A percentile compares a stretch with the other conserved stretches of the same genome.
These are phyloP conservation scores for Populus tremula DNA, from an alignment of 345 rosid species.

Conservation along the genomic window DNA sequence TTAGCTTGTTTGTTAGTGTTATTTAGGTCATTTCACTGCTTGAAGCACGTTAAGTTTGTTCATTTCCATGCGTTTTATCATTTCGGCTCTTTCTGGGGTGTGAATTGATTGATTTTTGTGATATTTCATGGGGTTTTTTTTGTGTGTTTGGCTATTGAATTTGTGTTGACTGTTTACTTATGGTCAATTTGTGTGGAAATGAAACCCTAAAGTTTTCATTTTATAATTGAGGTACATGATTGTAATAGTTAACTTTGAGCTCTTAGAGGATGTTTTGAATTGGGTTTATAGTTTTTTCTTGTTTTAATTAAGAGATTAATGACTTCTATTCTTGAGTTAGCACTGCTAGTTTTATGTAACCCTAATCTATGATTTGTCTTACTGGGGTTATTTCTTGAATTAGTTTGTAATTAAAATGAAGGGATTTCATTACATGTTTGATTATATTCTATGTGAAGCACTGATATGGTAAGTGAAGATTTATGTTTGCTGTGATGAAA, in stretches of 20 bases:
- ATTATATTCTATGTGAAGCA: slow-evolving; percentile 13
- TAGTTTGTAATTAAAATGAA: slow-evolving; percentile 22
- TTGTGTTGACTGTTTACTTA: slow-evolving; percentile 35
- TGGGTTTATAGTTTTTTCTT: slow-evolving; percentile 17
- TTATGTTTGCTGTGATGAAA: slow-evolving; percentile 28
- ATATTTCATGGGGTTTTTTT: slow-evolving; percentile 33
- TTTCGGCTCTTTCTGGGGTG: slow-evolving; percentile 39
- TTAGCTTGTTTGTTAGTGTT: slow-evolving; percentile 27
- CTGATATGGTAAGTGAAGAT: slow-evolving; percentile 10
- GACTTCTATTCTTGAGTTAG: neutral
- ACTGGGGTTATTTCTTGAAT: slow-evolving; percentile 18
- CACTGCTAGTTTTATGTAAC: slow-evolving; percentile 24
- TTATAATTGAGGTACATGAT: slow-evolving; percentile 18
- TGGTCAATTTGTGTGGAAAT: slow-evolving; percentile 22
- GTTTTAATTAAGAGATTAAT: slow-evolving; percentile 13
- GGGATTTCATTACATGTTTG: slow-evolving; percentile 15
- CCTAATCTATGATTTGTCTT: slow-evolving; percentile 41
- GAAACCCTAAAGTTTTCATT: slow-evolving; percentile 49
- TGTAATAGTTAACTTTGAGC: slow-evolving; percentile 13
- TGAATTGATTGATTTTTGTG: slow-evolving; percentile 38
- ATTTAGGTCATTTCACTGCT: slow-evolving; percentile 54
- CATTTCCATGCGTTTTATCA: slow-evolving; percentile 22
- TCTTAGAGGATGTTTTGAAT: slow-evolving; percentile 21
- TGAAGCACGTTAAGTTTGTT: slow-evolving; percentile 43
- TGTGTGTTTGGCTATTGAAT: slow-evolving; percentile 19